phyloP scores from a whole-genome alignment of 78 protist species.

The Emiliania huxleyi region DNA sequence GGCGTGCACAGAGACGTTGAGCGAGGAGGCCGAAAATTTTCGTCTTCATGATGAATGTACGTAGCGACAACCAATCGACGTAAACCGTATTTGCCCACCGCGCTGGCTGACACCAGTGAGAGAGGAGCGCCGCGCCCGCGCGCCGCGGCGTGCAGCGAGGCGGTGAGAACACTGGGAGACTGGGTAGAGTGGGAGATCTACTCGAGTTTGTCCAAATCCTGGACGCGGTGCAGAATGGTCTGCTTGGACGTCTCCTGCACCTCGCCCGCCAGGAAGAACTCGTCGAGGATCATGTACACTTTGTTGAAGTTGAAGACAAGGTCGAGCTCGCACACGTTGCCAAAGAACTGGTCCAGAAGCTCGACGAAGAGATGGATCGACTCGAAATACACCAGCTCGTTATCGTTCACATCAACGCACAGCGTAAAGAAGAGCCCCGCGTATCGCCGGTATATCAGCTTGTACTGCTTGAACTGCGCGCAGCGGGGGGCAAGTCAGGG shows the following conservation, averaged over 20 bases:
- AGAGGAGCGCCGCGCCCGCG: no score
- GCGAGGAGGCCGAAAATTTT: no score
- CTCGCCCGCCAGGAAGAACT: constrained; percentile 95
- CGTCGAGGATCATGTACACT: constrained; percentile 91
- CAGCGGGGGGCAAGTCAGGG: no score
- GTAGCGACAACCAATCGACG: no score
- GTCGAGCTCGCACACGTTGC: constrained; percentile 97
- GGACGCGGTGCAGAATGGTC: constrained; percentile 55
- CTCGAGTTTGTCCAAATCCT: constrained; percentile 41
- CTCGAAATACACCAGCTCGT: constrained; percentile 90
- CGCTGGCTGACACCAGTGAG: no score
- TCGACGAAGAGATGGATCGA: constrained; percentile 96
- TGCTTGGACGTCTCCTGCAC: constrained; percentile 90
- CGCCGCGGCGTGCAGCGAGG: no score
- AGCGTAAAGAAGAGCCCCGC: constrained; percentile 94
- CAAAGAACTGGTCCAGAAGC: constrained; percentile 78
- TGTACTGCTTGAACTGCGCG: constrained; percentile 47
- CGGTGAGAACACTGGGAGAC: no score
- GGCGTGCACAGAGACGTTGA: no score
- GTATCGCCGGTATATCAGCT: constrained; percentile 90
- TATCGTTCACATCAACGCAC: constrained; percentile 85
- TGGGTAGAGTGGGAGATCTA: no score
- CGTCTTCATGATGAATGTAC: no score
- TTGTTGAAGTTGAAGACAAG: constrained; percentile 94
- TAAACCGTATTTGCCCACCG: no score